Base-by-base conservation (phyloP, 345 rosid genomes). In the Fremontodendron californicum region DNA sequence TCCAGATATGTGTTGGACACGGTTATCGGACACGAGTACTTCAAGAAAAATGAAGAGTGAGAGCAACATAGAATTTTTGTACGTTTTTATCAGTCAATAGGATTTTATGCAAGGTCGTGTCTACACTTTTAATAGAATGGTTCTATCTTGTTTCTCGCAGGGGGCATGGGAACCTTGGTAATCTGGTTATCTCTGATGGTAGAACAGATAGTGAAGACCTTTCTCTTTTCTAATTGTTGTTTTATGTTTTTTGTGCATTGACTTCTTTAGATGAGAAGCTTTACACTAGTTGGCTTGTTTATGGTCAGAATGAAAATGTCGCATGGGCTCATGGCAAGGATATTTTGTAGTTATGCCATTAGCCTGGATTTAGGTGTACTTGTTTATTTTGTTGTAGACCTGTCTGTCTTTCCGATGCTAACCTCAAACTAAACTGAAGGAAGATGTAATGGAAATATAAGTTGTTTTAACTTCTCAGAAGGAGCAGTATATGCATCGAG, bases 301-400 rank as follows among this genome's bases (percentile, higher is more conserved):
- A 67, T 86, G 89, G 74, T 81, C 73, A 61, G 83, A 79, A 87
- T 81, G 82, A 84, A 84, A 82, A 84, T 82, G 85, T 82, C 80
- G 67, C 72, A 52, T 0, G 80, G 87, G 81, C 76, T 45, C 66
- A 78, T 80, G 87, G 91, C 82, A 82, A 66, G 86, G 74, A 73
- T 82, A 78, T 84, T 81, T 86, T 88, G 89, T 87, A 86, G 87
- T 84, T 80, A 81, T 62, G 84, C 87, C 83, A 73, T 81, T 61
- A 76, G 84, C 87, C 71, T 79, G 62, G 84, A 75, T 81, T 67
- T 86, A 82, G 84, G 84, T 54, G 68, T 75, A 51, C 55, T 35
- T 68, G 82, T 81, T 84, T 75, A 75, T 70, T 61, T 78, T 64
- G 23, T 81, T 58, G 40, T 76, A 45, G 68, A 40, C 72, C 68